These are phyloP conservation scores for Camelina laxa DNA, from an alignment of 345 rosid genomes.

Conservation along the genomic window DNA sequence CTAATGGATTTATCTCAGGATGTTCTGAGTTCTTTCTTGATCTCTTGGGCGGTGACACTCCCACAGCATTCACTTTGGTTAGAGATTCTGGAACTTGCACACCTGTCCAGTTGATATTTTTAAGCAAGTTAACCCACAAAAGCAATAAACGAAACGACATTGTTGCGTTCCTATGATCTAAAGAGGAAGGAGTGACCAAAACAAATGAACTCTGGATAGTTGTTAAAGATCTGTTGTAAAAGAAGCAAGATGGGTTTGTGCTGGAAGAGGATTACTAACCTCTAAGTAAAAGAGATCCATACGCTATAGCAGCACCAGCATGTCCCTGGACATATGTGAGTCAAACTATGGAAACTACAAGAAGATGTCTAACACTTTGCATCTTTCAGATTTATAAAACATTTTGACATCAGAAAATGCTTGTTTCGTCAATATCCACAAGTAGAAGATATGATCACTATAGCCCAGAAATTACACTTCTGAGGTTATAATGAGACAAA, in stretches of 20 bases:
- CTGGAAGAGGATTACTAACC: constrained; percentile 49
- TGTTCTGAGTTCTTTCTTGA: constrained; percentile 44
- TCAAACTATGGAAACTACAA: constrained; percentile 21
- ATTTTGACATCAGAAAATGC: background rate
- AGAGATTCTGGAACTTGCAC: constrained; percentile 71
- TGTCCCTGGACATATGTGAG: constrained; percentile 62
- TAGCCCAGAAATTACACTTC: background rate
- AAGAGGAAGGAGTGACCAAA: background rate
- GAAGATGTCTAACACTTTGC: background rate
- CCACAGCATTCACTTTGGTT: constrained; percentile 48
- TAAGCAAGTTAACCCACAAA: background rate
- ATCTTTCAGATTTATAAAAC: background rate
- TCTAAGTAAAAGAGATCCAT: constrained; percentile 91
- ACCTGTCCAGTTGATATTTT: constrained; percentile 49
- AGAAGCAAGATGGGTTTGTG: constrained; percentile 8
- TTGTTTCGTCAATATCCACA: background rate
- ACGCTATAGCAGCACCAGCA: constrained; percentile 87
- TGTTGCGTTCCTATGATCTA: background rate
- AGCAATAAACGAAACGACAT: constrained; percentile 7
- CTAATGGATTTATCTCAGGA: constrained; percentile 47
- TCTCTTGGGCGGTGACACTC: constrained; percentile 51
- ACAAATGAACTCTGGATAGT: background rate
- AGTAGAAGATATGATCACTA: background rate
- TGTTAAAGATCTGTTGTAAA: background rate
- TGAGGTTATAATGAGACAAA: background rate